Percentiles rank a stretch among this genome's conserved stretches.
phyloP scores from a whole-genome alignment of 2,329 filamentous ascomycete species.

The Thermothelomyces thermophilus region DNA sequence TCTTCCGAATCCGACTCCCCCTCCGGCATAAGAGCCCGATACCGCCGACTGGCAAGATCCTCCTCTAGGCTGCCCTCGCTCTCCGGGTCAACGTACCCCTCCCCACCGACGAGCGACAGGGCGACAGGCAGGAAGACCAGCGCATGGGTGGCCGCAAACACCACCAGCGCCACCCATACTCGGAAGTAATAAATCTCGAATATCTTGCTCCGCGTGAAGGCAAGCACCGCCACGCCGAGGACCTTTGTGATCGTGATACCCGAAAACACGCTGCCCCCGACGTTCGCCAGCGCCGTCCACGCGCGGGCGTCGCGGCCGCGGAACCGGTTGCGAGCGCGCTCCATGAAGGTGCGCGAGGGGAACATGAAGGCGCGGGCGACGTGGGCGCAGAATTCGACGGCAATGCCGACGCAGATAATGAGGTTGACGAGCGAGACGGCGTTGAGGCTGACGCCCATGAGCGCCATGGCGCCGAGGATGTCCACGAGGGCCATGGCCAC shows the following conservation, averaged over 20 bases:
- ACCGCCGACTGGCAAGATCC: constrained; percentile 73
- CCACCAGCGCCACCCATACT: constrained; percentile 85
- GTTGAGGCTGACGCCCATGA: constrained; percentile 83
- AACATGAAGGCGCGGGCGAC: constrained; percentile 95
- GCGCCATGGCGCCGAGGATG: constrained; percentile 90
- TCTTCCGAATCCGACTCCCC: constrained; percentile 18
- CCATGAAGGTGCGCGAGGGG: constrained; percentile 74
- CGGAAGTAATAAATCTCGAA: constrained; percentile 99
- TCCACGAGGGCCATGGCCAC: constrained; percentile 92
- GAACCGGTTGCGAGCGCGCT: constrained; percentile 71
- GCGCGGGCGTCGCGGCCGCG: constrained; percentile 76
- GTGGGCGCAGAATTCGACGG: constrained; percentile 95
- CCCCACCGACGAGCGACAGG: constrained; percentile 76
- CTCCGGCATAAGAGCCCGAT: constrained; percentile 58
- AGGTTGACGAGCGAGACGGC: constrained; percentile 93
- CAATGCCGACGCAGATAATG: constrained; percentile 94
- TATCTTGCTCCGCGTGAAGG: constrained; percentile 95
- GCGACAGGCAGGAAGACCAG: constrained; percentile 87
- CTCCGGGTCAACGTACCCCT: constrained; percentile 82
- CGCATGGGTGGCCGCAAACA: constrained; percentile 83
- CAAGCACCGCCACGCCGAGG: constrained; percentile 82
- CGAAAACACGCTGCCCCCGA: constrained; percentile 89
- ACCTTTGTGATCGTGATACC: constrained; percentile 96
- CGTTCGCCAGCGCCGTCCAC: constrained; percentile 90
- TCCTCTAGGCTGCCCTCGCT: constrained; percentile 84